phyloP scores from a whole-genome alignment of 1,284 basidiomycete genomes.

The Cryptococcus deneoformans region DNA sequence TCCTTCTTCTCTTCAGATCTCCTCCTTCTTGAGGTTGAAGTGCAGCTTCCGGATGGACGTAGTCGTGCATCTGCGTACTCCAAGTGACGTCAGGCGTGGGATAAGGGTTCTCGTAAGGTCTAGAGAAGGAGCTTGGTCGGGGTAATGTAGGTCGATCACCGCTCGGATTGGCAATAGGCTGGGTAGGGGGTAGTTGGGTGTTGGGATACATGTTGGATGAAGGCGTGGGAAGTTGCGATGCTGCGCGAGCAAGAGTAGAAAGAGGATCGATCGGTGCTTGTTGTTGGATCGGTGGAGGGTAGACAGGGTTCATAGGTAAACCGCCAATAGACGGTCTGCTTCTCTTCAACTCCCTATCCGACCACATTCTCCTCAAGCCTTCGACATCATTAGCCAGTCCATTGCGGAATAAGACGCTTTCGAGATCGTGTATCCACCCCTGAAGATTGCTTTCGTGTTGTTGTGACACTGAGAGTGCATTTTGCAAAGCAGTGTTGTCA shows the following conservation, averaged over 20 bases:
- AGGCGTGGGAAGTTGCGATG: background rate
- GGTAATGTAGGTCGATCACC: constrained; percentile 5
- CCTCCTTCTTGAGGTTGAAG: background rate
- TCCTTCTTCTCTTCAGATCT: constrained; percentile 12
- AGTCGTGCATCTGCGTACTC: constrained; percentile 15
- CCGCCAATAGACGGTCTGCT: background rate
- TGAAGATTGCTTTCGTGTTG: constrained; percentile 23
- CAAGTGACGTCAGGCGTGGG: constrained; percentile 14
- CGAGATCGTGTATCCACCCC: constrained; percentile 35
- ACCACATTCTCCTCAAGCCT: constrained; percentile 25
- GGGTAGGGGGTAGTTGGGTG: background rate
- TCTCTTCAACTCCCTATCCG: constrained; percentile 2
- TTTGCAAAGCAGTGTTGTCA: constrained; percentile 21
- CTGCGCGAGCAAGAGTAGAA: constrained; percentile 13
- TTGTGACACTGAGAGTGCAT: constrained; percentile 14
- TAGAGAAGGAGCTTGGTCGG: constrained; percentile 7
- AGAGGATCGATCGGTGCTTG: constrained; percentile 5
- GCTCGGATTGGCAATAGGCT: background rate
- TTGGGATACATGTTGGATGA: background rate
- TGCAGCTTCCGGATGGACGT: background rate
- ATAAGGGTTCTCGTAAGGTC: constrained; percentile 17
- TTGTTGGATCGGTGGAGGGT: background rate
- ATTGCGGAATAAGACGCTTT: constrained; percentile 26
- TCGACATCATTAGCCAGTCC: constrained; percentile 31
- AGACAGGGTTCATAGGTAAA: background rate